These are phyloP conservation scores for Colletotrichum orchidophilum DNA, from an alignment of 2,329 filamentous ascomycete species.

Conservation along the genomic window DNA sequence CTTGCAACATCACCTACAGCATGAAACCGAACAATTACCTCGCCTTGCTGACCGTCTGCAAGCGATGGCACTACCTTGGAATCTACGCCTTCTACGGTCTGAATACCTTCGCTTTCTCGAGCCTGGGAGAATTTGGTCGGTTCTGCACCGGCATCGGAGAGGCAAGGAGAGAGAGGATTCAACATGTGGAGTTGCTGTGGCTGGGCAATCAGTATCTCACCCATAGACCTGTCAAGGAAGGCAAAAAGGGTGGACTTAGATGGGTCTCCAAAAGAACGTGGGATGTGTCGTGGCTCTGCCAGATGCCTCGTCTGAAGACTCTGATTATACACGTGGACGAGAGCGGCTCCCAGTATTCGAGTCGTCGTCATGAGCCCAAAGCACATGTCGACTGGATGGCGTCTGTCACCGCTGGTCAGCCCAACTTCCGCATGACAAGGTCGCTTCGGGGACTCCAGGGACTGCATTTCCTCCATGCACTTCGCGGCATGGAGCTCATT, in stretches of 20 bases:
- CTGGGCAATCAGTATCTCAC: slow-evolving; percentile 46
- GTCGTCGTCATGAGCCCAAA: slow-evolving; percentile 48
- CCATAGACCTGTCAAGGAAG: slow-evolving; percentile 26
- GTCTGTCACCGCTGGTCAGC: slow-evolving; percentile 46
- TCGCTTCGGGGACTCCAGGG: slow-evolving; percentile 54
- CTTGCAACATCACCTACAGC: slow-evolving; percentile 45
- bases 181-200: slow-evolving; percentile 56
- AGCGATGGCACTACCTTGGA: slow-evolving; percentile 50
- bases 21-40: slow-evolving; percentile 49
- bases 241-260: slow-evolving; percentile 25
- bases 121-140: slow-evolving; percentile 59
- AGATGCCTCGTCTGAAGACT: slow-evolving; percentile 50
- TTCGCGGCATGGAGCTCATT: slow-evolving; percentile 54
- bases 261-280: slow-evolving; percentile 50
- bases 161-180: slow-evolving; percentile 51
- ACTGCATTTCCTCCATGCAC: slow-evolving; percentile 52
- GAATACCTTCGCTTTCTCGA: slow-evolving; percentile 63
- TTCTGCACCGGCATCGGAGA: slow-evolving; percentile 54
- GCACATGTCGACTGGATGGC: slow-evolving; percentile 37
- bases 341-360: slow-evolving; percentile 39
- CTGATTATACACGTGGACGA: slow-evolving; percentile 54
- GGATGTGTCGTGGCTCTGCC: slow-evolving; percentile 45
- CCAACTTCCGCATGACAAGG: slow-evolving; percentile 49
- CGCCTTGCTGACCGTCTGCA: slow-evolving; percentile 49
- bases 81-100: slow-evolving; percentile 56